Conservation (phyloP, 2,329 filamentous ascomycete species). For the Cadophora sp. region DNA sequence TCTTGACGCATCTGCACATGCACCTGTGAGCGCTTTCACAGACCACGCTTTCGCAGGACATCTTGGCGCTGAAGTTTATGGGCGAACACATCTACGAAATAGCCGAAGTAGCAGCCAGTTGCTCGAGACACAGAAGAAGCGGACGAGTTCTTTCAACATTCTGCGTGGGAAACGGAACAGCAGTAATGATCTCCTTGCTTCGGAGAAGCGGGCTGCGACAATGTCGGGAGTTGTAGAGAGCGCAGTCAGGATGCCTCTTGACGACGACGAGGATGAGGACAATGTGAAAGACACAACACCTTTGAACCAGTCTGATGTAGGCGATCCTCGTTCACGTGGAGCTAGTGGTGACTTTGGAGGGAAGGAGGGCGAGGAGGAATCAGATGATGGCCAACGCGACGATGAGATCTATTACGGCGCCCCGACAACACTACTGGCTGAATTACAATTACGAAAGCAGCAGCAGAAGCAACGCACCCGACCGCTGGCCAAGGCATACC, state of each 20-base stretch:
- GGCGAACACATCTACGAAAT: constrained; percentile 58
- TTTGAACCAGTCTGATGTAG: constrained; percentile 30
- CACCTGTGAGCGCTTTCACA: constrained; percentile 90
- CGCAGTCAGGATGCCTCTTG: constrained; percentile 31
- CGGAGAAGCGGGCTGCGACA: constrained; percentile 30
- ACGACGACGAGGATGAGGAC: constrained; percentile 39
- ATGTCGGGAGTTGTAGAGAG: constrained; percentile 36
- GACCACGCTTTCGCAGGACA: constrained; percentile 85
- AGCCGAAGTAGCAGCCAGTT: constrained; percentile 54
- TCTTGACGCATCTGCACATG: constrained; percentile 84
- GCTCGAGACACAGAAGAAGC: constrained; percentile 51
- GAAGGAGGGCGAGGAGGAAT: constrained; percentile 50
- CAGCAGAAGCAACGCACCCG: constrained; percentile 83
- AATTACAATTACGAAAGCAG: constrained; percentile 88
- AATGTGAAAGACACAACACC: constrained; percentile 33
- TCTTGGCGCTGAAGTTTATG: constrained; percentile 78
- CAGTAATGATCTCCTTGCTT: constrained; percentile 34
- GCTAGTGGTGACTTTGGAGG: constrained; percentile 29
- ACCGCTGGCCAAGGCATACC: constrained; percentile 65
- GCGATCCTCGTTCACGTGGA: constrained; percentile 21
- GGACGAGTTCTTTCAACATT: constrained; percentile 55
- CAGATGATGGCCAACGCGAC: constrained; percentile 50
- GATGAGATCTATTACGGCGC: constrained; percentile 67
- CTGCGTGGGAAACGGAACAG: constrained; percentile 44
- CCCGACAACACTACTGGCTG: constrained; percentile 90